Evolutionary conservation across 2,329 filamentous ascomycete species (phyloP).

Genomic region (Aspergillus ochraceoroseus): DNA sequence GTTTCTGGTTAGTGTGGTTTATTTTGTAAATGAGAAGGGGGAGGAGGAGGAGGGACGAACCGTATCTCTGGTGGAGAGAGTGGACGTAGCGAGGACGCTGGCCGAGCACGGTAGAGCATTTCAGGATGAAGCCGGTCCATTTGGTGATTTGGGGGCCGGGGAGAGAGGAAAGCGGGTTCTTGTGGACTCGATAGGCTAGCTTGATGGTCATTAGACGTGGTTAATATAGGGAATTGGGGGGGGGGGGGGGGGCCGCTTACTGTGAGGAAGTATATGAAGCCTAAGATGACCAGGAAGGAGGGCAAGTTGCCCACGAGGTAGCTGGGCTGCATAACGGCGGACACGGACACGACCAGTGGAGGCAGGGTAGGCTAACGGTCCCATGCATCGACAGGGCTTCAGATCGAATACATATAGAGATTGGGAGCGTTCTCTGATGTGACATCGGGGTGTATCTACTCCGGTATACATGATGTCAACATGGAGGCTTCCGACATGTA

Average conservation of each 20-base stretch:
- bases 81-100: slow-evolving; percentile 14
- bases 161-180: slow-evolving; percentile 4
- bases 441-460: too few relatives aligned
- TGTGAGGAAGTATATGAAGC: slow-evolving; percentile 7
- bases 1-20: too few relatives aligned
- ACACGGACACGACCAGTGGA: too few relatives aligned
- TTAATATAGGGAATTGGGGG: neutral
- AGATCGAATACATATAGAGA: too few relatives aligned
- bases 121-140: slow-evolving; percentile 9
- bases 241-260: neutral
- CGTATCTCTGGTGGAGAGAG: slow-evolving; percentile 12
- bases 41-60: too few relatives aligned
- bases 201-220: neutral
- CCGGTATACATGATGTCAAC: too few relatives aligned
- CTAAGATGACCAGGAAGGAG: slow-evolving; percentile 3
- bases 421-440: too few relatives aligned
- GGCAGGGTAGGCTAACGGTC: too few relatives aligned
- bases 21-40: too few relatives aligned
- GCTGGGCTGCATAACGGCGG: neutral
- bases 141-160: slow-evolving; percentile 14
- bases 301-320: slow-evolving; percentile 6
- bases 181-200: neutral
- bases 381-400: too few relatives aligned
- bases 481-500: too few relatives aligned
- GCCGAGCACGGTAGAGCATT: slow-evolving; percentile 6